Evolutionary conservation across 2,329 filamentous ascomycete genomes (phyloP), one percentile per base, ranked within the genome.

Genomic region (Colletotrichum lindemuthianum): DNA sequence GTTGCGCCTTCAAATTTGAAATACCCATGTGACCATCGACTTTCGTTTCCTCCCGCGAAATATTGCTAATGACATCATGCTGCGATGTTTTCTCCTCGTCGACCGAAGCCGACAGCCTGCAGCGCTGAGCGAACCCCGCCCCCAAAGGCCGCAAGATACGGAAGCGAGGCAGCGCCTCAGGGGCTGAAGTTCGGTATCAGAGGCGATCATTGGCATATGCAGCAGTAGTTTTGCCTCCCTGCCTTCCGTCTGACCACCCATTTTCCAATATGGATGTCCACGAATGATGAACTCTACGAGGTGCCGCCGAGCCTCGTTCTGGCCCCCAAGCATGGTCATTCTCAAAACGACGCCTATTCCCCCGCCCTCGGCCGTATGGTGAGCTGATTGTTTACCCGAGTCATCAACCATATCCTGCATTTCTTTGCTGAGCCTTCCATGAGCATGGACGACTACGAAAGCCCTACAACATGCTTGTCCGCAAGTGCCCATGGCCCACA

Each of bases 161-260:
- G 16, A 16, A 8, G 8, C 7, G 24, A 10, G 41, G 24, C 43
- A 47, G 45, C 37, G 16, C 32, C 37, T 9, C 37, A 13, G 55
- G 37, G 44, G 47, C 55, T 50, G 55, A 59, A 51, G 24, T 24
- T 24, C 24, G 24, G 4, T 24, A 24, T 24, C 4, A 4, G 3
- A 9, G 9, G 44, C 55, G 37, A 44, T 51, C 15, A 50, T 24
- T 43, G 45, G 45, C 7, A 12, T 45, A 10, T 45, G 15, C 39
- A 10, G 52, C 52, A 47, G 13, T 36, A 4, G 24, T 5, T 16
- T 13, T 12, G 41, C 41, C 41, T 45, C 40, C 13, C 6, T 41
- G 41, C 8, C 16, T 32, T 11, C 1, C 8, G n/a, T 45, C 57
- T 60, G 57, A 60, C 57, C 49, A 60, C 57, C 57, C 34, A 48